Evolutionary conservation across 495 filamentous ascomycete species (phyloP), one percentile per base, ranked within the genome.

Genomic region (Collariella sp.): DNA sequence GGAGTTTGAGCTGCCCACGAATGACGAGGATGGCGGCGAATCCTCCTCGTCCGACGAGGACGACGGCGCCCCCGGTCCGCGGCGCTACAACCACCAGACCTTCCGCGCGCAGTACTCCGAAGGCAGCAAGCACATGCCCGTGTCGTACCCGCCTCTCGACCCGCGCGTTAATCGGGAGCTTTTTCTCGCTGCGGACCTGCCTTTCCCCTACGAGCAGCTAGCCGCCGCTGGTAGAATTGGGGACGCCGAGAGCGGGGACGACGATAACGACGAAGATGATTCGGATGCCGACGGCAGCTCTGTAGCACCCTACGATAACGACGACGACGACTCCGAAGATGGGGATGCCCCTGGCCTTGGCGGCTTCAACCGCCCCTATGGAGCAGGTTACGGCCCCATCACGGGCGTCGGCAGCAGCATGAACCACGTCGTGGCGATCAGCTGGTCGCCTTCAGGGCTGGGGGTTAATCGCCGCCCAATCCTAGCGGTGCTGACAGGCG

Each of bases 391-490:
- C n/a, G 70, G 72, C 7, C 54, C 62, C 9, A 65, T 78, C 29
- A 70, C 71, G 1, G 67, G 72, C 16, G 64, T 67, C 5, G 75
- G 74, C 6, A 74, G 71, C 47, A 72, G 71, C 16, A 68, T 78
- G 67, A 74, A 74, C 51, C 73, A 76, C 34, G 68, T 75, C 22
- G 69, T 78, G 0, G 42, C 59, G 7, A 52, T 76, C 38, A 66
- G 54, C 16, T 78, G 75, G 75, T 76, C 72, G 10, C 75, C 75
- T 0, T 62, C 65, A 4, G 72, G 72, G 1, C 60, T 77, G 19
- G 72, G 75, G 13, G 60, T 69, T 29, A 76, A 76, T 55, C 62
- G 61, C 3, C 65, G 75, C 7, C 69, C 73, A 6, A 66, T 73
- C 12, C 63, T 77, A 7, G 70, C 66, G 20, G 66, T 76, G 4